Evolutionary conservation across 371 early-diverging fungal species (phyloP), one percentile per base, ranked within the genome.

Genomic region (Mortierella sp.): DNA sequence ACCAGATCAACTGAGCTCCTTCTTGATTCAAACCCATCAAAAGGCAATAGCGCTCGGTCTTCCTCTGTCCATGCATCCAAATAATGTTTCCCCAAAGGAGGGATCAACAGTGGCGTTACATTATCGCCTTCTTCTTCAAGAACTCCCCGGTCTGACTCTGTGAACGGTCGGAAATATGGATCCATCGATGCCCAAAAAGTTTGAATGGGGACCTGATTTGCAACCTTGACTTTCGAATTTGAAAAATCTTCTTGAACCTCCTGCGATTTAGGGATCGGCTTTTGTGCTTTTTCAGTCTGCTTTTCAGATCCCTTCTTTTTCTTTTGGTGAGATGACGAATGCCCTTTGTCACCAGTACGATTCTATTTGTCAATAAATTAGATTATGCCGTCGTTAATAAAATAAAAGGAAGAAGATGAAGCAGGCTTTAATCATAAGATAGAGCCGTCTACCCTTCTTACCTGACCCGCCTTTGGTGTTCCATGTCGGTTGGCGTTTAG

Each of bases 171-270:
- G 71, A 96, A 94, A 76, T 92, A 96, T 61, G 95, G 94, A 34
- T 97, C 97, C 62, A 93, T 82, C 12, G 93, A 92, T 7, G 86
- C 68, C 93, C 94, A 95, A 74, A 94, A 97, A 4, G 91, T 90
- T 19, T 87, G 83, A 34, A 95, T 90, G 6, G 94, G 93, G 15
- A 96, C 89, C 80, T 96, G 96, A 70, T 94, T 93, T 47, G 90
- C 85, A 32, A 89, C 86, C 71, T 92, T 93, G 49, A 89, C 90
- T 26, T 88, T 88, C 26, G 91, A 89, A 76, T 88, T 88, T 29
- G 91, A 89, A 76, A 87, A 93, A 70, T 93, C 93, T 19, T 89
- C 87, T 66, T 83, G 83, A 19, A 86, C 86, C 37, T 72, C 76
- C 34, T 79, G 74, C 1, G 66, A 32, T 32, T 79, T 79, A 32